Evolutionary conservation across 2,329 filamentous ascomycete species (phyloP).

Genomic region (Trichoderma gracile): DNA sequence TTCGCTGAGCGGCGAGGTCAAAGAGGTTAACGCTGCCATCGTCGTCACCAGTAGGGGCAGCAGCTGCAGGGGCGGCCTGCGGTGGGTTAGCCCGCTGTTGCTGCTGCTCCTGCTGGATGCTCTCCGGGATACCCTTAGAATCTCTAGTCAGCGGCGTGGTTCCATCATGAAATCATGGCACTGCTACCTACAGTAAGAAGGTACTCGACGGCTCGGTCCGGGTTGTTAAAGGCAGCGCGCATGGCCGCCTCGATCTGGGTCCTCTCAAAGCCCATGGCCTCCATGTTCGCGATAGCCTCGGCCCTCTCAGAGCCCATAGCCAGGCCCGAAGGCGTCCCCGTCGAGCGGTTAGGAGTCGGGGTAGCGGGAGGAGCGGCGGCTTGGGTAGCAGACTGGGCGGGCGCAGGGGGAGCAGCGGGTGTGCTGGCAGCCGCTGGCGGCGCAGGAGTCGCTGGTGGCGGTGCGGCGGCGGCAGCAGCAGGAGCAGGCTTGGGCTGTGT

Average conservation of each 20-base stretch:
- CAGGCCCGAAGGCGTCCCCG: slow-evolving; percentile 60
- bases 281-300: slow-evolving; percentile 86
- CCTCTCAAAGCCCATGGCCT: slow-evolving; percentile 93
- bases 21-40: slow-evolving; percentile 83
- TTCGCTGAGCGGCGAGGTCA: slow-evolving; percentile 82
- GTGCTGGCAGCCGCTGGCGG: slow-evolving; percentile 56
- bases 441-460: slow-evolving; percentile 60
- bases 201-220: slow-evolving; percentile 95
- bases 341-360: slow-evolving; percentile 53
- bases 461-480: slow-evolving; percentile 56
- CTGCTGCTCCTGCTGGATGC: slow-evolving; percentile 69
- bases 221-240: slow-evolving; percentile 95
- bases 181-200: slow-evolving; percentile 70
- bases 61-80: slow-evolving; percentile 42
- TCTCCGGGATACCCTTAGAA: slow-evolving; percentile 82
- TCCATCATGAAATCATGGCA: background rate
- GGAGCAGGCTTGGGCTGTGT: slow-evolving; percentile 53
- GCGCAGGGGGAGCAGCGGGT: slow-evolving; percentile 55
- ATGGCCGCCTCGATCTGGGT: slow-evolving; percentile 89
- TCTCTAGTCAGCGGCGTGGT: slow-evolving; percentile 19
- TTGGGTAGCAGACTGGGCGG: slow-evolving; percentile 48
- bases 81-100: slow-evolving; percentile 45
- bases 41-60: slow-evolving; percentile 52
- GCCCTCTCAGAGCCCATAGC: slow-evolving; percentile 81
- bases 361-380: slow-evolving; percentile 51